Conservation (phyloP, 2,329 filamentous ascomycete species). For the Zalaria obscura region DNA sequence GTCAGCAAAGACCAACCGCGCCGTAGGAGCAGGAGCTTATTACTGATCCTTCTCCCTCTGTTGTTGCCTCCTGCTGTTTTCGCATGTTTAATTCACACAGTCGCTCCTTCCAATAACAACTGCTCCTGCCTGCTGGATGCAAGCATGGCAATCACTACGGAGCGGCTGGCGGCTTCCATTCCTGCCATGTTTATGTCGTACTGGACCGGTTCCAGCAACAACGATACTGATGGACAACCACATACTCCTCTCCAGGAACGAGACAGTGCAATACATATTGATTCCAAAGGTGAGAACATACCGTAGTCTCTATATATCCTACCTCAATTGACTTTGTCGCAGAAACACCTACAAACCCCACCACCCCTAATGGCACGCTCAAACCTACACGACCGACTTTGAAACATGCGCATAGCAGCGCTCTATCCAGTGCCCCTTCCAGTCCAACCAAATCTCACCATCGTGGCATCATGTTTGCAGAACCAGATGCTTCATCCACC, state of each 20-base stretch:
- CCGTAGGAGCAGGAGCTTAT: no score
- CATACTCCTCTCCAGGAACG: background rate
- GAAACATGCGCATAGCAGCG: conserved; percentile 1
- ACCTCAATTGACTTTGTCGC: no score
- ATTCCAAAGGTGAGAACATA: no score
- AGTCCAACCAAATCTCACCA: conserved; percentile 13
- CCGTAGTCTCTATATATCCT: no score
- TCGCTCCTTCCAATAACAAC: no score
- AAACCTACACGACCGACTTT: background rate
- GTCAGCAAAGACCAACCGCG: no score
- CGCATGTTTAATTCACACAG: no score
- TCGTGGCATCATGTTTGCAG: conserved; percentile 17
- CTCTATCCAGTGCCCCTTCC: conserved; percentile 5
- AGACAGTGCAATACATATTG: no score
- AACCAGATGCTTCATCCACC: conserved; percentile 16
- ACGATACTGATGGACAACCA: background rate
- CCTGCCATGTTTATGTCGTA: background rate
- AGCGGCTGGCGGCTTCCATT: background rate
- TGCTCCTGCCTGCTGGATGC: no score
- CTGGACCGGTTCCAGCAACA: background rate
- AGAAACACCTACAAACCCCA: background rate
- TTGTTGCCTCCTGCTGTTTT: no score
- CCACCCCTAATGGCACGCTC: background rate
- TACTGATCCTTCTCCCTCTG: no score
- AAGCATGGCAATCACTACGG: background rate